Evolutionary conservation across 768 basidiomycete species (phyloP).

Genomic region (Terana coerulea): DNA sequence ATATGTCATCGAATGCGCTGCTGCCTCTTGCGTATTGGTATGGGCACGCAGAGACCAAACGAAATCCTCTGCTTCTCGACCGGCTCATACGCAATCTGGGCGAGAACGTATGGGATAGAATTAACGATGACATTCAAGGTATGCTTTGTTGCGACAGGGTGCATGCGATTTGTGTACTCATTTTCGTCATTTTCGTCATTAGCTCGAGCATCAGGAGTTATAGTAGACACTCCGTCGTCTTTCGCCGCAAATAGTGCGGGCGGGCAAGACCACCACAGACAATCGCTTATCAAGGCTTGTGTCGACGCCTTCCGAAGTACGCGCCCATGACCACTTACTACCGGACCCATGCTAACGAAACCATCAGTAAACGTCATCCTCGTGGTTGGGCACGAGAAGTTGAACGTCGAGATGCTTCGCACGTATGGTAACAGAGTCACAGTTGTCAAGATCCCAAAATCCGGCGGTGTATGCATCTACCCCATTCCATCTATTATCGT

Average conservation of each 20-base stretch:
- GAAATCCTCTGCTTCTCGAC: constrained; percentile 74
- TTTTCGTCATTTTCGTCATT: constrained; percentile 2
- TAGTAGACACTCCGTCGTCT: constrained; percentile 82
- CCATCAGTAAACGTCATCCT: constrained; percentile 84
- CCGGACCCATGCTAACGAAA: constrained; percentile 47
- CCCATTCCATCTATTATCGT: background rate
- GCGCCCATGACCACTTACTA: constrained; percentile 19
- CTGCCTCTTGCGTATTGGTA: constrained; percentile 84
- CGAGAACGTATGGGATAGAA: constrained; percentile 62
- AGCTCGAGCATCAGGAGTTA: constrained; percentile 75
- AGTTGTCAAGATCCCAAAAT: constrained; percentile 94
- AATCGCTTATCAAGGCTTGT: constrained; percentile 77
- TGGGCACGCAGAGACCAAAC: constrained; percentile 66
- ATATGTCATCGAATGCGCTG: constrained; percentile 68
- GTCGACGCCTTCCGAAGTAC: constrained; percentile 85
- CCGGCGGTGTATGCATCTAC: constrained; percentile 71
- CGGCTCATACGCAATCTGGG: constrained; percentile 77
- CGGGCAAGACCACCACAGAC: constrained; percentile 63
- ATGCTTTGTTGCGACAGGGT: constrained; percentile 10
- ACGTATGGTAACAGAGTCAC: constrained; percentile 74
- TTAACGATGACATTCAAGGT: constrained; percentile 69
- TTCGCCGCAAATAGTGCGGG: constrained; percentile 59
- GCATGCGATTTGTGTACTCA: background rate
- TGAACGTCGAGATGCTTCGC: constrained; percentile 93
- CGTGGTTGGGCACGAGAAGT: constrained; percentile 94